Conservation (phyloP, 2,329 filamentous ascomycete species). For the Phaeosphaeria sp. region DNA sequence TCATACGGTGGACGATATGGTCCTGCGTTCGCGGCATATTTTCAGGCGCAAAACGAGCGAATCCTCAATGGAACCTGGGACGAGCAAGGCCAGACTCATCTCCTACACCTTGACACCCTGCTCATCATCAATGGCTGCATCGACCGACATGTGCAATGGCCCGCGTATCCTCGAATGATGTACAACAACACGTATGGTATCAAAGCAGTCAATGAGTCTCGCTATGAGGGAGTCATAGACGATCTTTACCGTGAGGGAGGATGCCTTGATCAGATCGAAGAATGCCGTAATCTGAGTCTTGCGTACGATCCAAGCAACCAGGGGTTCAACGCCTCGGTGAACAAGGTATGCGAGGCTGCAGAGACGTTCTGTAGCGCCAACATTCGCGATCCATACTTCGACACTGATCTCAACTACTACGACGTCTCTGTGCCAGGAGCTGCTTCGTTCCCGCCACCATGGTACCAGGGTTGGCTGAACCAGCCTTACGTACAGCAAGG, state of each 20-base stretch:
- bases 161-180: slow-evolving; percentile 58
- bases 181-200: slow-evolving; percentile 68
- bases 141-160: slow-evolving; percentile 58
- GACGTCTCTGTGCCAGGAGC: slow-evolving; percentile 61
- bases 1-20: slow-evolving; percentile 67
- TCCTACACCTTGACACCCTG: slow-evolving; percentile 57
- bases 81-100: slow-evolving; percentile 43
- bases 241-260: slow-evolving; percentile 56
- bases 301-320: slow-evolving; percentile 59
- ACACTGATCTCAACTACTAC: slow-evolving; percentile 60
- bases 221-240: slow-evolving; percentile 55
- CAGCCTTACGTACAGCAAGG: slow-evolving; percentile 60
- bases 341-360: slow-evolving; percentile 53
- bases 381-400: slow-evolving; percentile 55
- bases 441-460: slow-evolving; percentile 50
- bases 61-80: slow-evolving; percentile 53
- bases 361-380: slow-evolving; percentile 54
- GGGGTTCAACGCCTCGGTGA: slow-evolving; percentile 47
- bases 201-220: slow-evolving; percentile 56
- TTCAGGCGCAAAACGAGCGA: slow-evolving; percentile 63
- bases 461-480: slow-evolving; percentile 64
- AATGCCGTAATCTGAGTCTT: slow-evolving; percentile 58
- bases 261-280: slow-evolving; percentile 60
- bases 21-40: slow-evolving; percentile 63
- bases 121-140: slow-evolving; percentile 65